Evolutionary conservation across 371 early-diverging fungal species (phyloP).

Genomic region (Mortierella sp.): DNA sequence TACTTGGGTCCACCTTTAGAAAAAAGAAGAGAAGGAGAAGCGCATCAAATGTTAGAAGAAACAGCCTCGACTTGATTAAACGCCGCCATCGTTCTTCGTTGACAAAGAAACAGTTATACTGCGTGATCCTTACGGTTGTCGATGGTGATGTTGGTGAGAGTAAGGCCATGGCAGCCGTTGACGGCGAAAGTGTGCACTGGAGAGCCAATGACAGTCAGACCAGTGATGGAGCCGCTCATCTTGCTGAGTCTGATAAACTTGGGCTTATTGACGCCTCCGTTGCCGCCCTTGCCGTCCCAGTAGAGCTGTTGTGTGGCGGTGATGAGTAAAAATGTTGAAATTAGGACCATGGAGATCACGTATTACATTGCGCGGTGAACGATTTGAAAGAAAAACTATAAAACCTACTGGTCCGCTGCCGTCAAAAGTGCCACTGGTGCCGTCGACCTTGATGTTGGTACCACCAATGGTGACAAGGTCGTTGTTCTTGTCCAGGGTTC

Average conservation of each 20-base stretch:
- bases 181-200: conserved; percentile 52
- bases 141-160: conserved; percentile 32
- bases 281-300: conserved; percentile 58
- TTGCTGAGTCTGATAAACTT: conserved; percentile 46
- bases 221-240: conserved; percentile 37
- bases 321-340: not conserved
- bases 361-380: not conserved
- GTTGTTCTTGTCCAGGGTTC: conserved; percentile 22
- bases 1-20: conserved; percentile 37
- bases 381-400: not conserved
- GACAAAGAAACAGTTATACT: not conserved
- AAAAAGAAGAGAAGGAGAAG: not conserved
- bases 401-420: conserved; percentile 51
- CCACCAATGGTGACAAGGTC: conserved; percentile 39
- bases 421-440: conserved; percentile 33
- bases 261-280: conserved; percentile 57
- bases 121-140: conserved; percentile 45
- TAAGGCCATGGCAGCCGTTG: conserved; percentile 29
- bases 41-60: conserved; percentile 14
- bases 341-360: not conserved
- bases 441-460: conserved; percentile 41
- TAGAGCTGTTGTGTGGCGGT: conserved; percentile 14
- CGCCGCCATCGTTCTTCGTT: not conserved
- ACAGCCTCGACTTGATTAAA: not conserved
- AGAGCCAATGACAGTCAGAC: conserved; percentile 27